Percentiles rank a stretch among this genome's conserved stretches.
phyloP scores from a whole-genome alignment of 2,329 filamentous ascomycete species.

The Nothophaeocryptopus gaeumannii region DNA sequence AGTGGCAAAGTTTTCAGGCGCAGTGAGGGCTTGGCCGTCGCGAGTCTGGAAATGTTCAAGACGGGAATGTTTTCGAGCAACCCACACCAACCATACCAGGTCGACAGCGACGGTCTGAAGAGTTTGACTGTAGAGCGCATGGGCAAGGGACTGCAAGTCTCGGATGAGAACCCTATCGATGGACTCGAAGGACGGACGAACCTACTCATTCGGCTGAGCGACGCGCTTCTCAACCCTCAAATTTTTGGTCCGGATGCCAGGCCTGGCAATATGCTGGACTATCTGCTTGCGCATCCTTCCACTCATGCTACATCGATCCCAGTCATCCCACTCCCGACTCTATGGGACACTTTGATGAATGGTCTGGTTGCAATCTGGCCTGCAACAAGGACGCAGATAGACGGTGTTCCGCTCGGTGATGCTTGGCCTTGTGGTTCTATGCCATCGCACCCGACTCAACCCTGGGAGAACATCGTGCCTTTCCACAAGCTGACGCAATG shows the following conservation, averaged over 20 bases:
- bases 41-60: slow-evolving; percentile 89
- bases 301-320: slow-evolving; percentile 86
- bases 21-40: slow-evolving; percentile 82
- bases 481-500: slow-evolving; percentile 96
- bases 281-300: slow-evolving; percentile 85
- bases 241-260: slow-evolving; percentile 81
- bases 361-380: slow-evolving; percentile 89
- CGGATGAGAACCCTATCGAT: slow-evolving; percentile 73
- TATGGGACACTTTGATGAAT: slow-evolving; percentile 89
- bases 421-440: slow-evolving; percentile 88
- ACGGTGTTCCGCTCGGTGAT: slow-evolving; percentile 83
- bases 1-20: slow-evolving; percentile 78
- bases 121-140: slow-evolving; percentile 71
- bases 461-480: slow-evolving; percentile 79
- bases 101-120: slow-evolving; percentile 78
- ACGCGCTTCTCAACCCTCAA: slow-evolving; percentile 74
- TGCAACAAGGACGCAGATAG: slow-evolving; percentile 76
- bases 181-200: slow-evolving; percentile 82
- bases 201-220: slow-evolving; percentile 70
- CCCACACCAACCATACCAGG: slow-evolving; percentile 76
- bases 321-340: slow-evolving; percentile 78
- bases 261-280: slow-evolving; percentile 93
- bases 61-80: slow-evolving; percentile 83
- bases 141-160: slow-evolving; percentile 80
- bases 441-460: slow-evolving; percentile 67